Evolutionary conservation across 768 basidiomycete species (phyloP).

Genomic region (Trametes elegans): DNA sequence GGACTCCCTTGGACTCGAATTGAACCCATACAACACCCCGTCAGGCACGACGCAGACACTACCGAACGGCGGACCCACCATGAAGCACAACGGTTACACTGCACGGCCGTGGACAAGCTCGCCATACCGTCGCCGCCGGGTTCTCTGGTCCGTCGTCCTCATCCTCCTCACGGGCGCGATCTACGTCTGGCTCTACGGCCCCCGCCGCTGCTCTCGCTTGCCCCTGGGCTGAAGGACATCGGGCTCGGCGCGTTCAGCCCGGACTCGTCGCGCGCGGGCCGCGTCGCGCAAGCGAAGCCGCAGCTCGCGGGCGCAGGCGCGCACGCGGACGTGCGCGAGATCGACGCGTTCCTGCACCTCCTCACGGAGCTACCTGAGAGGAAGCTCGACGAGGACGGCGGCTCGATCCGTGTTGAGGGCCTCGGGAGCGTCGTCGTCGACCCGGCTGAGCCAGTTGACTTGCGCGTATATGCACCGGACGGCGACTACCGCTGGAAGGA

Average conservation of each 20-base stretch:
- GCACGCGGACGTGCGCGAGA: constrained; percentile 43
- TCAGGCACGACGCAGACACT: too few relatives aligned
- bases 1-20: neutral
- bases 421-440: constrained; percentile 40
- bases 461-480: constrained; percentile 56
- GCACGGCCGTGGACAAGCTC: constrained; percentile 15
- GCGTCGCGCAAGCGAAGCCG: constrained; percentile 31
- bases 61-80: neutral
- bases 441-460: constrained; percentile 44
- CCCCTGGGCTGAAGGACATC: constrained; percentile 28
- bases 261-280: constrained; percentile 35
- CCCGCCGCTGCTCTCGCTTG: constrained; percentile 35
- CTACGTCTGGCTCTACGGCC: constrained; percentile 43
- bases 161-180: constrained; percentile 39
- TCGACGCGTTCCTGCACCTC: constrained; percentile 70
- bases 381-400: constrained; percentile 31
- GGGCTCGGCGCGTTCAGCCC: constrained; percentile 29
- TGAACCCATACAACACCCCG: neutral
- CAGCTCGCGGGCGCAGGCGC: constrained; percentile 19
- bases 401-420: constrained; percentile 20
- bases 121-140: constrained; percentile 40
- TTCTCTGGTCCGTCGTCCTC: constrained; percentile 40
- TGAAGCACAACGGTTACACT: neutral
- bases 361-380: constrained; percentile 49
- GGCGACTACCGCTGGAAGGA: constrained; percentile 43